A percentile compares a stretch with the other conserved stretches of the same genome.
Conservation (phyloP, 2,329 filamentous ascomycete species). For the Aspergillus luchuensis region DNA sequence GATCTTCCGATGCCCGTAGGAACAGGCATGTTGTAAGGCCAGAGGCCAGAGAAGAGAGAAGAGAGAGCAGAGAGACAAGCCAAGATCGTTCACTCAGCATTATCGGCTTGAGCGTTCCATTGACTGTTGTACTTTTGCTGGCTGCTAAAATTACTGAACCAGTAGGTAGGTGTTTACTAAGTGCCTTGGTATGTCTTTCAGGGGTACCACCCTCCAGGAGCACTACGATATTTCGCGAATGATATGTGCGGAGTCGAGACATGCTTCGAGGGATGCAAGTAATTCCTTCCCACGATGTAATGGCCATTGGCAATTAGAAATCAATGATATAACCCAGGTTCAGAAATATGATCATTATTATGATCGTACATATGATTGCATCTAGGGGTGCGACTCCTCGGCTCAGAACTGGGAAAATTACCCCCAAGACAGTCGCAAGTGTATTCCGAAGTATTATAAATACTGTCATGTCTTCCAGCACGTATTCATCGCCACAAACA, state of each 20-base stretch:
- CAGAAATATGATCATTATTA: background rate
- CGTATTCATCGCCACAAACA: background rate
- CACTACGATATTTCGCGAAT: background rate
- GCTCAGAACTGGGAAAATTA: background rate
- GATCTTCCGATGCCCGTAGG: background rate
- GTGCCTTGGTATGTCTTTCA: background rate
- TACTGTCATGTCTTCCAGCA: background rate
- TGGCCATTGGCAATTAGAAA: background rate
- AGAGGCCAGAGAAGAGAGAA: background rate
- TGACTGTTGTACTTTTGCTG: slow-evolving; percentile 1
- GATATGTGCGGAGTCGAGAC: background rate
- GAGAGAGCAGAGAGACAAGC: background rate
- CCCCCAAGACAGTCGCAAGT: background rate
- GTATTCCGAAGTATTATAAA: background rate
- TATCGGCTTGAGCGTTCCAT: background rate
- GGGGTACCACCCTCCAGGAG: background rate
- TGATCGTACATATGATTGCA: background rate
- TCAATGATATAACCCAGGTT: background rate
- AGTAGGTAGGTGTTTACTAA: background rate
- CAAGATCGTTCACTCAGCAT: background rate
- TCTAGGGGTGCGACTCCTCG: background rate
- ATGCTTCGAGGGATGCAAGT: background rate
- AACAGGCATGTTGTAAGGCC: background rate
- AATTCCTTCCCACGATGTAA: background rate
- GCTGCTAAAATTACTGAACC: background rate